Evolutionary conservation across 176 grass and related monocot species (phyloP).

Genomic region (Dendrocalamus sinicus): DNA sequence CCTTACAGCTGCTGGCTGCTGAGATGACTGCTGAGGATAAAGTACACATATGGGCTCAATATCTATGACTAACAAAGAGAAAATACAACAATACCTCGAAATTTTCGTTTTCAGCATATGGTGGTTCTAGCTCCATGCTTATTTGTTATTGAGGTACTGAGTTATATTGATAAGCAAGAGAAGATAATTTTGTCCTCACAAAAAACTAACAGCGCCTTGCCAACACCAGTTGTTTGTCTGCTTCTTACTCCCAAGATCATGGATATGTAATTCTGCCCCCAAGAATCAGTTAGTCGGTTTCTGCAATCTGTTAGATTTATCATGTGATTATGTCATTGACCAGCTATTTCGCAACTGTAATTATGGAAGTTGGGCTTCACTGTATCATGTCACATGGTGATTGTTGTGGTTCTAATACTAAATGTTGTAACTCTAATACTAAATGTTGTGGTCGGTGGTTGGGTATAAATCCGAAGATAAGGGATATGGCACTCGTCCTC

Average conservation of each 20-base stretch:
- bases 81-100: not conserved
- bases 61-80: constrained; percentile 5
- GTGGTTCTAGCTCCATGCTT: constrained; percentile 36
- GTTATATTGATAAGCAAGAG: not conserved
- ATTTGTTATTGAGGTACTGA: not conserved
- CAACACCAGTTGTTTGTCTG: not conserved
- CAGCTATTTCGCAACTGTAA: constrained; percentile 29
- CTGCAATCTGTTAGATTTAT: constrained; percentile 26
- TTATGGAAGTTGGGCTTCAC: constrained; percentile 6
- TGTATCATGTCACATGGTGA: not conserved
- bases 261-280: constrained; percentile 13
- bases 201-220: not conserved
- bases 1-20: constrained; percentile 60
- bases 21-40: constrained; percentile 26
- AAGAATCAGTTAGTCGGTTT: constrained; percentile 17
- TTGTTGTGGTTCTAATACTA: too few relatives aligned
- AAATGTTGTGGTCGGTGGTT: too few relatives aligned
- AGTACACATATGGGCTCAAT: not conserved
- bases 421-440: too few relatives aligned
- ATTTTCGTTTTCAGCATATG: not conserved
- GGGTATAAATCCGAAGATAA: too few relatives aligned
- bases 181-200: not conserved
- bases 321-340: constrained; percentile 15
- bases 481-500: too few relatives aligned
- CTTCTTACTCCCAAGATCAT: not conserved